Conservation (phyloP, 106 monocot species). For the Allium fistulosum region DNA sequence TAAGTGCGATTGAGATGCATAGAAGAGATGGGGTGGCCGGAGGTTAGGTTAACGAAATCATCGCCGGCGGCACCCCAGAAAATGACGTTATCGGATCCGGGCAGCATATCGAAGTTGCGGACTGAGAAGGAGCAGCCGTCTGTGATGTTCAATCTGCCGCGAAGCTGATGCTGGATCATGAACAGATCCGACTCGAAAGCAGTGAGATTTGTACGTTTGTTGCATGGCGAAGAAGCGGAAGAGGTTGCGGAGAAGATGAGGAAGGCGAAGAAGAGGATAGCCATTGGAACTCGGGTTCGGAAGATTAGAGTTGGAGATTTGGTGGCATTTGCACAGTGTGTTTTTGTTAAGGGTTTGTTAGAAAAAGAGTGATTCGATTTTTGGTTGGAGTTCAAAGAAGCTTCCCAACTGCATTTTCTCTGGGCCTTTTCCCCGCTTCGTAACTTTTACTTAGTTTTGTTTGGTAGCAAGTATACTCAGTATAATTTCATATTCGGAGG, state of each 20-base stretch:
- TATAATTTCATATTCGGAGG: too few species aligned
- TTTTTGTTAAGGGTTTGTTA: too few species aligned
- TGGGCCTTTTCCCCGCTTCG: too few species aligned
- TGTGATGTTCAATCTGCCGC: conserved; percentile 46
- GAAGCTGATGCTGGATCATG: conserved; percentile 90
- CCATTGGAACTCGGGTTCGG: conserved; percentile 14
- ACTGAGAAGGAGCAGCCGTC: conserved; percentile 78
- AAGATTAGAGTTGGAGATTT: conserved; percentile 9
- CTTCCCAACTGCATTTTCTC: too few species aligned
- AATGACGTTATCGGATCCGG: conserved; percentile 42
- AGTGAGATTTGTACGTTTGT: conserved; percentile 21
- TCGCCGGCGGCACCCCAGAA: conserved; percentile 68
- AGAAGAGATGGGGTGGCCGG: conserved; percentile 37
- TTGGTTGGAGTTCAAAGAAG: too few species aligned
- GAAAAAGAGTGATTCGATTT: too few species aligned
- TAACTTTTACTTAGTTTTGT: too few species aligned
- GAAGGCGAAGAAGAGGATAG: conserved; percentile 14
- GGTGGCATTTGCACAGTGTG: too few species aligned
- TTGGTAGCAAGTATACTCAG: too few species aligned
- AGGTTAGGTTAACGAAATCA: conserved; percentile 48
- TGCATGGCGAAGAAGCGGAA: conserved; percentile 4
- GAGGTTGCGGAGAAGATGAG: not conserved
- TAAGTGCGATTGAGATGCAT: conserved; percentile 41
- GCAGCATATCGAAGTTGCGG: conserved; percentile 72
- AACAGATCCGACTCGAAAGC: conserved; percentile 54